phyloP scores from a whole-genome alignment of 768 basidiomycete genomes.

The Aureoboletus auriporus region DNA sequence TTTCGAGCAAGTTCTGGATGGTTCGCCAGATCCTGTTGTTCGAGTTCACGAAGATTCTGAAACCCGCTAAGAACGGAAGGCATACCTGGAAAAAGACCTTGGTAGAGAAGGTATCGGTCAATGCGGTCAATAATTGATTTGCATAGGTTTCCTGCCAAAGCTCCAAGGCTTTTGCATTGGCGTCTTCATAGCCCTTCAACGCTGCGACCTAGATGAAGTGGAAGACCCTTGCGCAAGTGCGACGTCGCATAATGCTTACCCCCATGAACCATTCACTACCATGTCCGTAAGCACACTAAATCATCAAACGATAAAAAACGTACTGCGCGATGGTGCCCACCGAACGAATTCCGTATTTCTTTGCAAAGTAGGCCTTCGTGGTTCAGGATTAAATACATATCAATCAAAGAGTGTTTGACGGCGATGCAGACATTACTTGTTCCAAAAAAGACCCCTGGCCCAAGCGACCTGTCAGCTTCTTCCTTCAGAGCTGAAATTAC shows the following conservation, averaged over 20 bases:
- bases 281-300: conserved; percentile 2
- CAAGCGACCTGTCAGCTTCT: conserved; percentile 51
- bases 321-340: conserved; percentile 88
- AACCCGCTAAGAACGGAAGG: neutral
- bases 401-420: neutral
- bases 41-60: neutral
- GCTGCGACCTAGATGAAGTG: conserved; percentile 63
- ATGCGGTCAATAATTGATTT: conserved; percentile 58
- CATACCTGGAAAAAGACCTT: conserved; percentile 75
- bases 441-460: conserved; percentile 51
- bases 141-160: conserved; percentile 83
- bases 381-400: neutral
- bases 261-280: conserved; percentile 90
- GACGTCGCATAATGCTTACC: conserved; percentile 36
- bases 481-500: conserved; percentile 66
- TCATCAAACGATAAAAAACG: conserved; percentile 26
- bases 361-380: conserved; percentile 76
- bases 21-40: conserved; percentile 49
- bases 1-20: conserved; percentile 57
- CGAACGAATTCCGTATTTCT: conserved; percentile 58
- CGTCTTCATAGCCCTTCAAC: conserved; percentile 73
- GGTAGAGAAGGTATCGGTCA: conserved; percentile 96
- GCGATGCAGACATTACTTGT: conserved; percentile 77
- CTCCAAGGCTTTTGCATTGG: conserved; percentile 69
- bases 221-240: neutral